A percentile compares a stretch with the other conserved stretches of the same genome.
Conservation (phyloP, 768 basidiomycete species). For the Saitozyma sp. region DNA sequence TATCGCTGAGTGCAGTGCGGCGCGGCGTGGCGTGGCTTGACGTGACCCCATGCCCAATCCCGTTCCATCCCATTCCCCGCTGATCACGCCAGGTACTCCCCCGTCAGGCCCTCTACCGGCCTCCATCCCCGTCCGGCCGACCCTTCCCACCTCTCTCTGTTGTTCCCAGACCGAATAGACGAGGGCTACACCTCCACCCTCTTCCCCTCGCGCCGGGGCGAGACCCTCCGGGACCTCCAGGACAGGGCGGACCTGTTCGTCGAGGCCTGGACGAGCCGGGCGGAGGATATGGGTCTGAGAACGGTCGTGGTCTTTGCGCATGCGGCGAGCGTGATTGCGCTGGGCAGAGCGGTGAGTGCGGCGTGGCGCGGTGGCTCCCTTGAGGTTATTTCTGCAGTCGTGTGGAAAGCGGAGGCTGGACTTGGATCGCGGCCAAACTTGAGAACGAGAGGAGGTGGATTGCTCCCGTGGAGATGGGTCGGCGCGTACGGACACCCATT, state of each 20-base stretch:
- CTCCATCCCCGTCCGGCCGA: slow-evolving; percentile 49
- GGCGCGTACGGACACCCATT: too few species aligned
- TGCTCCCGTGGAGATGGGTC: too few species aligned
- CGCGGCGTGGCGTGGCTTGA: too few species aligned
- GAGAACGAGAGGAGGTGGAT: too few species aligned
- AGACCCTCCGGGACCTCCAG: slow-evolving; percentile 44
- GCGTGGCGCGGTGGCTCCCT: neutral
- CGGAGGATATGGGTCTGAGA: slow-evolving; percentile 41
- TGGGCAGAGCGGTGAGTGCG: slow-evolving; percentile 46
- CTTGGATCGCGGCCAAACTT: too few species aligned
- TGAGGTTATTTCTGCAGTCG: neutral
- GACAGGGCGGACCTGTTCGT: slow-evolving; percentile 39
- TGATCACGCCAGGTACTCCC: slow-evolving; percentile 45
- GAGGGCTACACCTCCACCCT: slow-evolving; percentile 40
- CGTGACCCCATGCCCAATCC: too few species aligned
- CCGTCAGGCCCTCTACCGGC: slow-evolving; percentile 38
- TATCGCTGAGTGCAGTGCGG: too few species aligned
- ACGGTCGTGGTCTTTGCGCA: slow-evolving; percentile 50
- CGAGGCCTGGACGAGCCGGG: slow-evolving; percentile 36
- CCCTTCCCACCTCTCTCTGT: slow-evolving; percentile 18
- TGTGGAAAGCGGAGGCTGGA: neutral
- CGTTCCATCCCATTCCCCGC: neutral
- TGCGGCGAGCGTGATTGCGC: slow-evolving; percentile 52
- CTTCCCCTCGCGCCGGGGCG: slow-evolving; percentile 48
- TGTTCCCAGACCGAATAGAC: slow-evolving; percentile 41